Evolutionary conservation across 2,329 filamentous ascomycete genomes (phyloP).

Genomic region (Trichoderma atroviride): DNA sequence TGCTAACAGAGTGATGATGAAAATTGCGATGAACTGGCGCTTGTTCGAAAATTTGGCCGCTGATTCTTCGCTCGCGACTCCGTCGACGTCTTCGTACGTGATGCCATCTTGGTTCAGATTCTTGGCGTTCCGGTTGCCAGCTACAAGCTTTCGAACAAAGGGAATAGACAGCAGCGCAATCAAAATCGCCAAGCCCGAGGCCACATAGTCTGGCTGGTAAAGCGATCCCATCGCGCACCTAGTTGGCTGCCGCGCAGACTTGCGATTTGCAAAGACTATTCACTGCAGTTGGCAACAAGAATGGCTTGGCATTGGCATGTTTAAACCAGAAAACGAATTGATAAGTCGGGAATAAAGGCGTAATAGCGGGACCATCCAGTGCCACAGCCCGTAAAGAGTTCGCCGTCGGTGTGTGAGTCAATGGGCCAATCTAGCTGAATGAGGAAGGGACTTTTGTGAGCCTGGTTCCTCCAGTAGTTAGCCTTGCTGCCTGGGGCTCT

Average conservation of each 20-base stretch:
- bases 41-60: constrained; percentile 14
- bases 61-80: constrained; percentile 15
- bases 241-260: not conserved
- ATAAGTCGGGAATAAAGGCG: not conserved
- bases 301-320: not conserved
- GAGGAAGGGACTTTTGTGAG: constrained; percentile 16
- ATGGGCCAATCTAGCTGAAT: constrained; percentile 10
- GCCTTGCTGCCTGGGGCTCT: not conserved
- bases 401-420: constrained; percentile 17
- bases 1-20: not conserved
- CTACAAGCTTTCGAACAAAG: not conserved
- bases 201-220: not conserved
- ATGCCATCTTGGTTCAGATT: constrained; percentile 3
- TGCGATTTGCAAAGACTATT: not conserved
- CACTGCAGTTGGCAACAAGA: not conserved
- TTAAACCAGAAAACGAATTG: not conserved
- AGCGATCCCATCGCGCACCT: not conserved
- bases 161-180: constrained; percentile 5
- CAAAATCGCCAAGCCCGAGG: not conserved
- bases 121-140: not conserved
- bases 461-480: not conserved
- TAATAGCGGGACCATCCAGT: not conserved
- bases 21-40: not conserved
- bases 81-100: constrained; percentile 13
- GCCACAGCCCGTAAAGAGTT: not conserved